These are phyloP conservation scores for Populus davidiana DNA, from an alignment of 345 rosid genomes.

Conservation along the genomic window DNA sequence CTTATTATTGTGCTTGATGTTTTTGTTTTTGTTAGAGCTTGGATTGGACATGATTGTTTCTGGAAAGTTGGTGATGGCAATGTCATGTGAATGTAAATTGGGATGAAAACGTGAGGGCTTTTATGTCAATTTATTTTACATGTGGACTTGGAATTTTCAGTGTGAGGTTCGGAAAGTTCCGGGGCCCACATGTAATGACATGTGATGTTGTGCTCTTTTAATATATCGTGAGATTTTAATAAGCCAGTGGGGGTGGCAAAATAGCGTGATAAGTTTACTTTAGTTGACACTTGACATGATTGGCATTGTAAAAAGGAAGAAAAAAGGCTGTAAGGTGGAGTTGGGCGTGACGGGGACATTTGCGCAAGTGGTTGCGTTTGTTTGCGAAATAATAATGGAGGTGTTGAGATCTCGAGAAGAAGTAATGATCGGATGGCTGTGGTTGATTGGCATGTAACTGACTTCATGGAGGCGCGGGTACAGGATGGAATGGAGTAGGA, in stretches of 20 bases:
- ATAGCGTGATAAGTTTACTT: slow-evolving; percentile 17
- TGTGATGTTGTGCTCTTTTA: slow-evolving; percentile 10
- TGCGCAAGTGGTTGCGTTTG: slow-evolving; percentile 24
- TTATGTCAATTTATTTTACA: background rate
- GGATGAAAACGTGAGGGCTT: background rate
- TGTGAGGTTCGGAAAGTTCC: slow-evolving; percentile 8
- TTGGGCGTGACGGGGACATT: slow-evolving; percentile 26
- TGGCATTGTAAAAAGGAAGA: background rate
- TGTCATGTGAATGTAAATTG: slow-evolving; percentile 38
- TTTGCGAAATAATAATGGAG: background rate
- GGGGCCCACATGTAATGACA: slow-evolving; percentile 21
- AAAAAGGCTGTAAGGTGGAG: slow-evolving; percentile 14
- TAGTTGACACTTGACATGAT: background rate
- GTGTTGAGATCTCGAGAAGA: slow-evolving; percentile 4
- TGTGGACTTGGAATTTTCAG: slow-evolving; percentile 13
- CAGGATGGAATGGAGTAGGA: background rate
- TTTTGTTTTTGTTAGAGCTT: background rate
- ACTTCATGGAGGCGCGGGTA: slow-evolving; percentile 17
- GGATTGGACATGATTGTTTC: background rate
- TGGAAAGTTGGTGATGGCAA: background rate
- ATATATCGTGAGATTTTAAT: slow-evolving; percentile 13
- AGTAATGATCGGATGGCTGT: slow-evolving; percentile 23
- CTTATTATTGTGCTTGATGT: slow-evolving; percentile 22
- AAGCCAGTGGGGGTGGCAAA: background rate
- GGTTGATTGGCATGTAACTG: background rate